Evolutionary conservation across 768 basidiomycete species (phyloP), one percentile per base, ranked within the genome.

Genomic region (Podaxis sp.): DNA sequence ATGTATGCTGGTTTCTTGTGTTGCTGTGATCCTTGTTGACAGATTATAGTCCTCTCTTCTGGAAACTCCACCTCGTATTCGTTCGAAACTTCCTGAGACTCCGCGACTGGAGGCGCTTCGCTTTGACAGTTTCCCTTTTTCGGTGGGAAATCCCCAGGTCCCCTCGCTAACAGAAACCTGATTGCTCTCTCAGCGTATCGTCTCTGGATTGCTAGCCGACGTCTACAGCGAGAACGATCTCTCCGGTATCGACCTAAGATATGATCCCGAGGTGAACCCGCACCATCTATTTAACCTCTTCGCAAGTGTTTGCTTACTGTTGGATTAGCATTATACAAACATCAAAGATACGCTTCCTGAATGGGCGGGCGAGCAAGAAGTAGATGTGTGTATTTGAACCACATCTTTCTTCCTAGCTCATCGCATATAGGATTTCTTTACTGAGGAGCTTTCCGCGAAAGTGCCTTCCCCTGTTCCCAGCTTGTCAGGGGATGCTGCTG

Each of bases 81-180:
- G 18, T 36, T 23, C 9, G 23, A 11, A 4, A 6, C 11, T 16
- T 3, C 28, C 16, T 4, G 11, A 7, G 40, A 27, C 35, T 53
- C 59, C 52, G 14, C 59, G 36, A 16, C 47, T 61, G 23, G 53
- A 61, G 10, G 46, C 42, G 10, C 59, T 51, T 4, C 28, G 13
- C 5, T 55, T 61, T 37, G 59, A 61, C 4, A 28, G 44, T 1
- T 46, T 61, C 27, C 48, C 52, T 25, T 55, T 61, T 27, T 46
- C 51, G 10, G 59, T 61, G 18, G 14, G 59, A 23, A 1, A n/a
- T 13, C 27, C 10, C 10, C 7, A 9, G 32, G 32, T 32, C 5
- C 9, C n/a, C 25, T 37, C 14, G 4, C 2, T 14, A 32, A 27
- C 4, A 28, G 18, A 28, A 42, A 13, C 4, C 4, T 50, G 21